Conservation (phyloP, 1,139 yeast genomes). For the Yarrowia galli region DNA sequence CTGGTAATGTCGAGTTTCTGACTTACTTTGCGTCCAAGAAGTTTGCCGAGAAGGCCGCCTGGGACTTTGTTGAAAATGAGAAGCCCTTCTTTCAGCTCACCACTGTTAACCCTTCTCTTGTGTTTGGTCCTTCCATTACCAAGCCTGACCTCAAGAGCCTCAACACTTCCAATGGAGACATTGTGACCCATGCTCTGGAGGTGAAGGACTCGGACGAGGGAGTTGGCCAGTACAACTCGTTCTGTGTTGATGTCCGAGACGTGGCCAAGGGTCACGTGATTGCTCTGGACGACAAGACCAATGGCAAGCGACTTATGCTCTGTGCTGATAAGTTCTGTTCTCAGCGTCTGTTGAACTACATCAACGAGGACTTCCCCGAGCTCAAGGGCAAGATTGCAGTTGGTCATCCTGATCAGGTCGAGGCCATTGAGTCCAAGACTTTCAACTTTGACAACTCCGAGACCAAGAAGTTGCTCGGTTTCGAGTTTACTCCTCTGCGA, state of each 20-base stretch:
- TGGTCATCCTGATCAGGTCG: slow-evolving; percentile 39
- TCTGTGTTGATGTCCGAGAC: slow-evolving; percentile 60
- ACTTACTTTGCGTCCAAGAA: slow-evolving; percentile 53
- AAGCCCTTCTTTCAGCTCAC: slow-evolving; percentile 54
- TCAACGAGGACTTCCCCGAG: slow-evolving; percentile 51
- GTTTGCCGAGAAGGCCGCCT: slow-evolving; percentile 56
- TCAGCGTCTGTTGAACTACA: slow-evolving; percentile 51
- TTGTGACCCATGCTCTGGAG: slow-evolving; percentile 44
- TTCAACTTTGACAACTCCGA: slow-evolving; percentile 32
- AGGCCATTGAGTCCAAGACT: slow-evolving; percentile 14
- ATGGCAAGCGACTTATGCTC: slow-evolving; percentile 56
- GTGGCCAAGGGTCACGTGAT: slow-evolving; percentile 61
- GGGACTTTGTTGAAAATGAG: slow-evolving; percentile 54
- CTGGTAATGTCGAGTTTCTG: slow-evolving; percentile 39
- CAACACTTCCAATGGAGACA: slow-evolving; percentile 48
- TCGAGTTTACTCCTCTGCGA: slow-evolving; percentile 17
- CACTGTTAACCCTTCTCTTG: slow-evolving; percentile 57
- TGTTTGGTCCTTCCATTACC: slow-evolving; percentile 57
- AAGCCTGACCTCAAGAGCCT: slow-evolving; percentile 45
- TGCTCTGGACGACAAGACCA: slow-evolving; percentile 51
- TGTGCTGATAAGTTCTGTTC: slow-evolving; percentile 50
- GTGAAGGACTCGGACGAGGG: slow-evolving; percentile 7
- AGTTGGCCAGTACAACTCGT: slow-evolving; percentile 38
- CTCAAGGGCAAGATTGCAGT: slow-evolving; percentile 53
- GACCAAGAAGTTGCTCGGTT: slow-evolving; percentile 25